Base-by-base conservation (phyloP, 768 basidiomycete genomes). In the Nidula microcarpa region DNA sequence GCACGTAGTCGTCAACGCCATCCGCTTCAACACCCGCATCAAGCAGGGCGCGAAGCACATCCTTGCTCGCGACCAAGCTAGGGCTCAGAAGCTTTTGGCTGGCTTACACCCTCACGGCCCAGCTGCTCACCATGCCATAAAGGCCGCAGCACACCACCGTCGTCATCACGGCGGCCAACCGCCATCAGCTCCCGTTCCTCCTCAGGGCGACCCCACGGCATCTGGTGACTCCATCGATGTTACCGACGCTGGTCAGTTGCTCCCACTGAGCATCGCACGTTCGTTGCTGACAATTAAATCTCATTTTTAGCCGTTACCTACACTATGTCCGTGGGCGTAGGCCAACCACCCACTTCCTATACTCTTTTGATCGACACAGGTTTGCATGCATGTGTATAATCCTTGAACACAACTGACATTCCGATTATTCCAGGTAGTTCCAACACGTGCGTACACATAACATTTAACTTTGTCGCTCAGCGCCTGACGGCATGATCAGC, bases 281-380 rank as follows among this genome's bases (percentile, higher is more conserved):
- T 41, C 47, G 47, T 41, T n/a, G 34, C 18, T 49, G n/a, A 49
- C 41, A n/a, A 52, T 14, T 44, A 6, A 10, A 43, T 52, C 30
- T 45, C 30, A 43, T 46, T 51, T 18, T 18, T 52, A 64, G 60
- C 54, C 51, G 80, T 85, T 8, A 80, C 78, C 13, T 86, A 86
- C 62, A 79, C 76, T 6, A 68, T 74, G 54, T 59, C 73, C 13
- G 76, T 85, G 41, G 76, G 76, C 47, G 73, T 87, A 17, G 82
- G 82, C 6, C 69, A 59, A 46, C 82, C 82, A 5, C 59, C 79
- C 2, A 77, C 76, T 4, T 55, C 71, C 47, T 83, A 74, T 60
- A 76, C 64, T 1, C 75, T 86, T 39, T 71, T 85, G 47, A 81
- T 84, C 33, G 82, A 85, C 52, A 85, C 81, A 0, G 80, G 82